Percentiles rank a stretch among this genome's conserved stretches.
Evolutionary conservation across 305 asterid species (phyloP).

Genomic region (Stenogyne calaminthoides): DNA sequence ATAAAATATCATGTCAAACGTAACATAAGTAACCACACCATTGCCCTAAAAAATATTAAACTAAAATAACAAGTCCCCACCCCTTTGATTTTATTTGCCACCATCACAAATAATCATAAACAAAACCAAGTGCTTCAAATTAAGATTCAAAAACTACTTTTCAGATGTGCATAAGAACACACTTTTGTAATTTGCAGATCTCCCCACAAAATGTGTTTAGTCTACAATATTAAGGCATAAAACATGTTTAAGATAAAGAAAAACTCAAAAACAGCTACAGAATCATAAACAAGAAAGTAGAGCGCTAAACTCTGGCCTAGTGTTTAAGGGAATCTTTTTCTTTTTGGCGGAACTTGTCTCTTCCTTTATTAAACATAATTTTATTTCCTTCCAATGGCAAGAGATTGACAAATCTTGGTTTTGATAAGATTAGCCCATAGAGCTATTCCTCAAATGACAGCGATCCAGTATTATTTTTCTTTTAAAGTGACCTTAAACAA

Average conservation of each 20-base stretch:
- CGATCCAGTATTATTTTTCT: neutral
- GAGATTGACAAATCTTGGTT: neutral
- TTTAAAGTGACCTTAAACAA: neutral
- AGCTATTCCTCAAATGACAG: neutral
- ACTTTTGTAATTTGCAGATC: neutral
- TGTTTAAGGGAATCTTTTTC: neutral
- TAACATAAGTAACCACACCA: conserved; percentile 11
- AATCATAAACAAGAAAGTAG: neutral
- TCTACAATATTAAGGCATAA: neutral
- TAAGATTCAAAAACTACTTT: conserved; percentile 2
- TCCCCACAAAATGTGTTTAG: neutral
- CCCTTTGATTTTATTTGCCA: conserved; percentile 5
- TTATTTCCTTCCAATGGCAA: neutral
- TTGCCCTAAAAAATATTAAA: conserved; percentile 11
- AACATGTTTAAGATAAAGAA: neutral
- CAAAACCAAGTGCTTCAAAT: conserved; percentile 10
- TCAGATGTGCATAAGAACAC: neutral
- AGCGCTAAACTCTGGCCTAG: neutral
- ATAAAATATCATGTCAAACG: conserved; percentile 19
- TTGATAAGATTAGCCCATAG: neutral
- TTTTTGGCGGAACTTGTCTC: neutral
- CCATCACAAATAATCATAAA: neutral
- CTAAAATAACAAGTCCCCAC: neutral
- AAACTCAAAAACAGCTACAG: neutral
- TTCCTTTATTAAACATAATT: neutral